Conservation (phyloP, 192 early-diverging fungal genomes). For the Phlyctochytrium planicorne region DNA sequence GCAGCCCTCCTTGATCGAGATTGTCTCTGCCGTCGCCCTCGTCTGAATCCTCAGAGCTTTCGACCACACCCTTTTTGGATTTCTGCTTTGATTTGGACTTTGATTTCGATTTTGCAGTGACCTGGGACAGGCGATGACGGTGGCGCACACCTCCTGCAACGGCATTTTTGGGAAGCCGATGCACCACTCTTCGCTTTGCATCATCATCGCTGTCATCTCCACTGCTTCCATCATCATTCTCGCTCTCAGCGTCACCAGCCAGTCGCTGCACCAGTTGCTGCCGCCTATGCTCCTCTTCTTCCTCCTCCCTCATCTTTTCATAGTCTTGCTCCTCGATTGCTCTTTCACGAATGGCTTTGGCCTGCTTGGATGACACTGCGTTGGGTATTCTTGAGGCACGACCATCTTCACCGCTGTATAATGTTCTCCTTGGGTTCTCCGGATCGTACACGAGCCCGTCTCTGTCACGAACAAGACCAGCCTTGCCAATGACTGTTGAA, state of each 20-base stretch:
- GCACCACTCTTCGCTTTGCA: background rate
- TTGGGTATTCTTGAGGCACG: background rate
- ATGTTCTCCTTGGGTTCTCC: background rate
- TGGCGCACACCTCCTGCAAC: background rate
- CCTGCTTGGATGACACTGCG: background rate
- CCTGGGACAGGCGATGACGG: background rate
- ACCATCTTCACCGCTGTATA: background rate
- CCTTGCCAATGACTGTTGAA: background rate
- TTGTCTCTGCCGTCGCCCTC: slow-evolving; percentile 1
- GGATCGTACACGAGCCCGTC: background rate
- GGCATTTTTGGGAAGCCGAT: background rate
- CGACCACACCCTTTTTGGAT: background rate
- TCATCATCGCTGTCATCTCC: background rate
- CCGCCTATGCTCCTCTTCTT: background rate
- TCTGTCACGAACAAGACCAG: background rate
- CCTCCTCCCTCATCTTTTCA: background rate
- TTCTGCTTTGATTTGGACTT: background rate
- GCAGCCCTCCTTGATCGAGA: too few species aligned
- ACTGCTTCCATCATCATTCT: too few species aligned
- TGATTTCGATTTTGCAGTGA: background rate
- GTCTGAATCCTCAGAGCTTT: background rate
- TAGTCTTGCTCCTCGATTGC: background rate
- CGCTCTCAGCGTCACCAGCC: background rate
- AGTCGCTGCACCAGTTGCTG: background rate
- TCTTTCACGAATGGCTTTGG: background rate